Conservation (phyloP, 768 basidiomycete species). For the Trametes sanguinea region DNA sequence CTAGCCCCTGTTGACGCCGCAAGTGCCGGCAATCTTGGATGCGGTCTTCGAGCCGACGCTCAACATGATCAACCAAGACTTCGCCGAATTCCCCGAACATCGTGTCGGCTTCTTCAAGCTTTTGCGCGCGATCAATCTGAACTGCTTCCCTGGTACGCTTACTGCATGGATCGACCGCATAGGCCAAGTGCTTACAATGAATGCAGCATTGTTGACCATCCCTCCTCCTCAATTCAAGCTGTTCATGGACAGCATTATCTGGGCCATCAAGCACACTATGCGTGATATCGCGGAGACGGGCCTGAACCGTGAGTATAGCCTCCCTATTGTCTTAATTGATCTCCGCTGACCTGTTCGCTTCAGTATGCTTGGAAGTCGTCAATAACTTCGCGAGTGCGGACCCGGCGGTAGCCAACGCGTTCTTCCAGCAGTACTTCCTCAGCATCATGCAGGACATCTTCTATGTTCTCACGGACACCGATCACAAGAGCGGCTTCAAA, state of each 20-base stretch:
- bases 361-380: conserved; percentile 91
- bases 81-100: conserved; percentile 98
- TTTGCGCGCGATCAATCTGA: conserved; percentile 85
- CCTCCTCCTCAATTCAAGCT: conserved; percentile 95
- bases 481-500: conserved; percentile 99
- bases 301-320: conserved; percentile 58
- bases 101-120: conserved; percentile 97
- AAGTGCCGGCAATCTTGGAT: conserved; percentile 93
- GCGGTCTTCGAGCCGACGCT: conserved; percentile 97
- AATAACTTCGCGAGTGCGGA: conserved; percentile 92
- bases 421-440: conserved; percentile 96
- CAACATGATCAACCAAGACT: conserved; percentile 99
- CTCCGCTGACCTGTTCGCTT: neutral
- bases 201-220: conserved; percentile 74
- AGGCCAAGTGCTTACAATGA: neutral
- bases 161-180: neutral
- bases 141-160: conserved; percentile 91
- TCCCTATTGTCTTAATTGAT: neutral
- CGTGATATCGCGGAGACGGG: conserved; percentile 95
- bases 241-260: conserved; percentile 97
- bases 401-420: conserved; percentile 77
- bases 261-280: conserved; percentile 99
- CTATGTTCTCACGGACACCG: conserved; percentile 95
- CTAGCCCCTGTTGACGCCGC: conserved; percentile 83
- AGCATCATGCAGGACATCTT: conserved; percentile 94